Conservation (phyloP, 192 early-diverging fungal genomes). For the Podochytrium sp. region DNA sequence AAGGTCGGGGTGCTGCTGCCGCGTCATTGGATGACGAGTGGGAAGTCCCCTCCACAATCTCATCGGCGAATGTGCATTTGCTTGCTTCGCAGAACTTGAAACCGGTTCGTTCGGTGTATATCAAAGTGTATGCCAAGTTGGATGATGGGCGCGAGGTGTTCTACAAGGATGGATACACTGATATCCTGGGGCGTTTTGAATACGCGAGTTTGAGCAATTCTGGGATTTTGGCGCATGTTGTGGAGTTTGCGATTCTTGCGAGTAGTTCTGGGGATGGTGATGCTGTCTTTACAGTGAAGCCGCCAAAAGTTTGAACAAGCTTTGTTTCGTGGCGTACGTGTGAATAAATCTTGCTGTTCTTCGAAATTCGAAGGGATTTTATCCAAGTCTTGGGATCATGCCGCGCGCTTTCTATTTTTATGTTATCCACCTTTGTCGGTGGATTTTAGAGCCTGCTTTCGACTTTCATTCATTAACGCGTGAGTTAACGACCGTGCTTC, state of each 20-base stretch:
- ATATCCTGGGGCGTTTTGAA: slow-evolving; percentile 29
- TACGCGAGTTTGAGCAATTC: slow-evolving; percentile 29
- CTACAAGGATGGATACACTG: slow-evolving; percentile 32
- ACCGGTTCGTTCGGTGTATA: slow-evolving; percentile 16
- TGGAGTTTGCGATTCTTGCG: slow-evolving; percentile 6
- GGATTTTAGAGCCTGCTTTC: no score
- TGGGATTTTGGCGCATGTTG: slow-evolving; percentile 7
- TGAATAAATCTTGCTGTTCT: no score
- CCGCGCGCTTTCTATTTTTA: no score
- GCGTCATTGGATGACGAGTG: slow-evolving; percentile 1
- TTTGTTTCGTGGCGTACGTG: no score
- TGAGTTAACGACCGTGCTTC: no score
- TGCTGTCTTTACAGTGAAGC: slow-evolving; percentile 19
- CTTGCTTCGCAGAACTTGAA: slow-evolving; percentile 3
- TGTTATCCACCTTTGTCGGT: no score
- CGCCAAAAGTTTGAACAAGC: slow-evolving; percentile 15
- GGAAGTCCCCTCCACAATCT: not conserved
- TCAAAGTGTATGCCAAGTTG: slow-evolving; percentile 22
- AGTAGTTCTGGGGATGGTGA: slow-evolving; percentile 21
- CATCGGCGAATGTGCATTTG: slow-evolving; percentile 1
- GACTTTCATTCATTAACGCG: no score
- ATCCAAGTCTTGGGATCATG: no score
- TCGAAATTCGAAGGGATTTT: no score
- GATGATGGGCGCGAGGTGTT: slow-evolving; percentile 15
- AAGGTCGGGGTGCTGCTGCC: not conserved